Percentiles rank a stretch among this genome's conserved stretches.
These are phyloP conservation scores for Cordia subcordata DNA, from an alignment of 257 asterid genomes.

Conservation along the genomic window DNA sequence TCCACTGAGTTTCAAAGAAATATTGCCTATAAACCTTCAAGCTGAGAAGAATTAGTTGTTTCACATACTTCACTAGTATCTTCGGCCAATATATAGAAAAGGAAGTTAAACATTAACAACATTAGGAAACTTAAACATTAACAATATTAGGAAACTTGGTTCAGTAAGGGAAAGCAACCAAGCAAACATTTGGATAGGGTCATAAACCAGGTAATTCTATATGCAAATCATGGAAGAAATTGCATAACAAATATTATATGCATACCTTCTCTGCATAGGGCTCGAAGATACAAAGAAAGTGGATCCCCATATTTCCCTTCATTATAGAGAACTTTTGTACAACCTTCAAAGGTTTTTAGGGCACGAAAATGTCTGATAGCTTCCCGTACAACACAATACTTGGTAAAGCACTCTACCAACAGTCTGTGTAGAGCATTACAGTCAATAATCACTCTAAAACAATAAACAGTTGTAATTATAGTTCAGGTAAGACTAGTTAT, in stretches of 20 bases:
- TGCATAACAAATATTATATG: background rate
- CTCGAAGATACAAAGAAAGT: constrained; percentile 91
- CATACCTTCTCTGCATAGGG: constrained; percentile 92
- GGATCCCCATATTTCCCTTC: constrained; percentile 95
- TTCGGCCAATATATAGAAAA: too few species aligned
- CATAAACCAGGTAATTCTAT: too few species aligned
- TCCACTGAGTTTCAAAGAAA: too few species aligned
- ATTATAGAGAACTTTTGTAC: constrained; percentile 55
- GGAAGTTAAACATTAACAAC: too few species aligned
- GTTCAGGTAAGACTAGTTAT: too few species aligned
- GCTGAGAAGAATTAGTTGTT: too few species aligned
- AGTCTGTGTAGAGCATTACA: constrained; percentile 39
- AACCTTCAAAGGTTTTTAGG: constrained; percentile 73
- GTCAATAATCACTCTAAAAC: constrained; percentile 1
- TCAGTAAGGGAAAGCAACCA: too few species aligned
- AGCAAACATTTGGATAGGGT: too few species aligned
- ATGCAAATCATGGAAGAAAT: background rate
- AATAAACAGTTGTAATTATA: background rate
- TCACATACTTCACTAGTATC: too few species aligned
- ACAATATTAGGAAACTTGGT: too few species aligned
- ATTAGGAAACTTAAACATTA: too few species aligned
- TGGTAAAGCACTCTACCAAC: constrained; percentile 95
- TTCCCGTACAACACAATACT: constrained; percentile 88
- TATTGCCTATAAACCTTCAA: too few species aligned
- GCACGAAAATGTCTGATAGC: constrained; percentile 97